Percentiles rank a stretch among this genome's conserved stretches.
These are phyloP conservation scores for Luffa aegyptiaca DNA, from an alignment of 306 rosid genomes.

Conservation along the genomic window DNA sequence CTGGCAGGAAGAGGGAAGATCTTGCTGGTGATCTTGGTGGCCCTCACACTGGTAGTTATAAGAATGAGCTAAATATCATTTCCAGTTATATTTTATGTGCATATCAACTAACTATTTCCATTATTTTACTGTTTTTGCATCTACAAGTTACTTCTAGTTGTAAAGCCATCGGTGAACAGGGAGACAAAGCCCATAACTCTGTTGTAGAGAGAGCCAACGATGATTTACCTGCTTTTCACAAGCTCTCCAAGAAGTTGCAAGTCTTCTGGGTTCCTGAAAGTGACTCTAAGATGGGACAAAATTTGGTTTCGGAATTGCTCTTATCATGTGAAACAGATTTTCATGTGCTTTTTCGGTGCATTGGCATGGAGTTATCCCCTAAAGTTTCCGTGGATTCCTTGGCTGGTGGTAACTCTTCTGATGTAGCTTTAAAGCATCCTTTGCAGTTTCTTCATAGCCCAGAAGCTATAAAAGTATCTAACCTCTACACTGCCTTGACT, in stretches of 20 bases:
- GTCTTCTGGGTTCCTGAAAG: constrained; percentile 50
- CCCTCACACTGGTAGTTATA: constrained; percentile 8
- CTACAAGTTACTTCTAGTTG: constrained; percentile 13
- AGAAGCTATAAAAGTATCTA: constrained; percentile 61
- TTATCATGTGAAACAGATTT: constrained; percentile 56
- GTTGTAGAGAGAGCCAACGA: constrained; percentile 20
- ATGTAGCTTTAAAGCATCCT: constrained; percentile 20
- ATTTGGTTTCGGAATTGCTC: constrained; percentile 50
- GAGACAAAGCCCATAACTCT: constrained; percentile 25
- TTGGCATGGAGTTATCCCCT: constrained; percentile 29
- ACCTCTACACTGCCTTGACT: constrained; percentile 45
- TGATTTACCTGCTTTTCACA: constrained; percentile 29
- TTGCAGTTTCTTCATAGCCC: constrained; percentile 25
- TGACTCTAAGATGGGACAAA: constrained; percentile 36
- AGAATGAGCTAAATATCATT: neutral
- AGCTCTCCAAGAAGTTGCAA: constrained; percentile 62
- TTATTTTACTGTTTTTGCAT: neutral
- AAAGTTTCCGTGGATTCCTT: constrained; percentile 30
- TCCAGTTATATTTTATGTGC: neutral
- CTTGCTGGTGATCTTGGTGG: constrained; percentile 18
- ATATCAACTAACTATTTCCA: neutral
- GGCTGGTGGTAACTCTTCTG: constrained; percentile 32
- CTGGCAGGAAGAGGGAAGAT: constrained; percentile 35
- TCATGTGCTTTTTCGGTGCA: constrained; percentile 58
- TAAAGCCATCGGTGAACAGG: constrained; percentile 40